Evolutionary conservation across 352 stramenopile genomes (phyloP).

Genomic region (Pythium insidiosum): DNA sequence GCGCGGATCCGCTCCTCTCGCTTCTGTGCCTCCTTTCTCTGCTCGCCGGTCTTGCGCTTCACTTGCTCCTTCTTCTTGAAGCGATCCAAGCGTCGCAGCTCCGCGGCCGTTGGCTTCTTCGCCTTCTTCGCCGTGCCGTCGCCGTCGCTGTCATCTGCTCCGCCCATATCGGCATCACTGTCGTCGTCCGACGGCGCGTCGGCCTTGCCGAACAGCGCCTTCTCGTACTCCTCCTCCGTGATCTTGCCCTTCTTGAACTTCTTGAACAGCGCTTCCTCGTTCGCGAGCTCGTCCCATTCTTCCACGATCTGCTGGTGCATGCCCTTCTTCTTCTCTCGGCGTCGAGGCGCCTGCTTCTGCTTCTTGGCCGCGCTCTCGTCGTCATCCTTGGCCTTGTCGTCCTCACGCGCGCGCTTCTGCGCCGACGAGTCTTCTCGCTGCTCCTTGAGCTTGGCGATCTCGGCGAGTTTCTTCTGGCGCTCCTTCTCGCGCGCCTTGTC

Average conservation of each 20-base stretch:
- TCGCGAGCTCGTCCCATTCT: constrained; percentile 99
- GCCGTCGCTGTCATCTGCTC: constrained; percentile 8
- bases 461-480: constrained; percentile 91
- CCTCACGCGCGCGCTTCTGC: constrained; percentile 44
- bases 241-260: constrained; percentile 98
- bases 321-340: constrained; percentile 94
- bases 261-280: constrained; percentile 96
- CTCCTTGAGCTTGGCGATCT: constrained; percentile 65
- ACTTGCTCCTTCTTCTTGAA: constrained; percentile 82
- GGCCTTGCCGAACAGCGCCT: constrained; percentile 52
- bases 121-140: constrained; percentile 8
- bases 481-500: constrained; percentile 96
- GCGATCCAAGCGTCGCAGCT: constrained; percentile 67
- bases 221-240: constrained; percentile 90
- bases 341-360: constrained; percentile 53
- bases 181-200: constrained; percentile 17
- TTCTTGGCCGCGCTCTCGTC: constrained; percentile 58
- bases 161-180: constrained; percentile 20
- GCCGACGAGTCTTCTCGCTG: constrained; percentile 38
- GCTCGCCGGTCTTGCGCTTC: constrained; percentile 56
- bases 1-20: constrained; percentile 76
- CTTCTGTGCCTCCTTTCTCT: constrained; percentile 71
- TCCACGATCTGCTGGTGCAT: constrained; percentile 95
- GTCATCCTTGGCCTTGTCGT: constrained; percentile 39
- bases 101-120: constrained; percentile 59